Percentiles rank a stretch among this genome's conserved stretches.
These are phyloP conservation scores for Pseudogymnoascus sp. DNA, from an alignment of 2,329 filamentous ascomycete species.

Conservation along the genomic window DNA sequence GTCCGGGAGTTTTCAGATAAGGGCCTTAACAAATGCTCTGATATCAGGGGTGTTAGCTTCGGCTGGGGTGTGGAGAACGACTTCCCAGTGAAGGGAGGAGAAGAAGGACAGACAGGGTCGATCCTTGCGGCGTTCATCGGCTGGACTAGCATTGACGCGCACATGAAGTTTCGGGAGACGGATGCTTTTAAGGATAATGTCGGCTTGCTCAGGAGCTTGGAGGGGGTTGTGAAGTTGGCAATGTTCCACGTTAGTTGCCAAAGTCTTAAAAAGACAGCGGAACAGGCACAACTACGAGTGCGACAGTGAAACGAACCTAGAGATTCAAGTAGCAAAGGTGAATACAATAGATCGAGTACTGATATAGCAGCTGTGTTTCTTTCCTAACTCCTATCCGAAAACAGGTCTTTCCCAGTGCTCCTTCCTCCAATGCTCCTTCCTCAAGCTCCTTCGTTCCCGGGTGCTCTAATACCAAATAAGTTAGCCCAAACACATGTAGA, in stretches of 20 bases:
- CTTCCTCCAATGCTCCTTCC: not conserved
- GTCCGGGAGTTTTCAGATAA: not conserved
- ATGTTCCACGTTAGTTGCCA: constrained; percentile 23
- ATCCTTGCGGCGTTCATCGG: constrained; percentile 30
- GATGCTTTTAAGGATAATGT: constrained; percentile 33
- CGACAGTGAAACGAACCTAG: not conserved
- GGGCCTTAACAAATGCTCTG: constrained; percentile 13
- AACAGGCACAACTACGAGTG: not conserved
- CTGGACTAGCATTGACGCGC: constrained; percentile 36
- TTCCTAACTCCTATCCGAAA: not conserved
- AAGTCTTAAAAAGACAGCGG: not conserved
- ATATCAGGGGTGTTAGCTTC: constrained; percentile 19
- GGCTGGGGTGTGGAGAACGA: constrained; percentile 33
- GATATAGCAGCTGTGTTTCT: not conserved
- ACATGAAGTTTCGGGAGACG: constrained; percentile 33
- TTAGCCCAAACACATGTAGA: no score
- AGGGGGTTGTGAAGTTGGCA: constrained; percentile 22
- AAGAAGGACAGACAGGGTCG: constrained; percentile 26
- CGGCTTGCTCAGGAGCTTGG: constrained; percentile 15
- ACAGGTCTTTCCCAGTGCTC: no score
- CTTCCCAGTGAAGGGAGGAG: constrained; percentile 27
- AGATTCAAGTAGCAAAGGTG: not conserved
- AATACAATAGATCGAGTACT: not conserved
- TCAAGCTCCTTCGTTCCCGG: not conserved
- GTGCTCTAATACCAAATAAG: not conserved